These are phyloP conservation scores for Puccinia triticina DNA, from an alignment of 1,284 basidiomycete species.

Conservation along the genomic window DNA sequence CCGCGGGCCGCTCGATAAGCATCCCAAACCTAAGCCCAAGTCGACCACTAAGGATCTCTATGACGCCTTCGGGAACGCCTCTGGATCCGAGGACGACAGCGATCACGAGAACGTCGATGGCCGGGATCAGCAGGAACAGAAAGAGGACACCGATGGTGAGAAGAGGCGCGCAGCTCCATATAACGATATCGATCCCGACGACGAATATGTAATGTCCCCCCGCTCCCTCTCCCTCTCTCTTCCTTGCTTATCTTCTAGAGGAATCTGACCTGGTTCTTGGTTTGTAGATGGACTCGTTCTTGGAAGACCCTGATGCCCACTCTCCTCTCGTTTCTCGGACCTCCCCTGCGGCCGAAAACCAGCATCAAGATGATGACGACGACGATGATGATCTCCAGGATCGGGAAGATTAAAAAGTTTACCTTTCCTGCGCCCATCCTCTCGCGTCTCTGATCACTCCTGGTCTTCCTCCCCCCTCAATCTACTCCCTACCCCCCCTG, in stretches of 20 bases:
- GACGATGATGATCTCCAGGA: neutral
- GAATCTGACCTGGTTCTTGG: neutral
- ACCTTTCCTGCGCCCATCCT: neutral
- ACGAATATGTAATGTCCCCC: slow-evolving; percentile 36
- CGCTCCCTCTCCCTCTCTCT: neutral
- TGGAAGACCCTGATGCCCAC: slow-evolving; percentile 21
- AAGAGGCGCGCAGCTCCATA: slow-evolving; percentile 3
- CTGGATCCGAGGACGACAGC: slow-evolving; percentile 61
- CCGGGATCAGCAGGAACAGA: slow-evolving; percentile 71
- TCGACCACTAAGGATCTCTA: slow-evolving; percentile 76
- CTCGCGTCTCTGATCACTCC: neutral
- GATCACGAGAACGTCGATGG: slow-evolving; percentile 69
- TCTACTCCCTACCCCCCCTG: neutral
- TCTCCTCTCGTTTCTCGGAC: slow-evolving; percentile 10
- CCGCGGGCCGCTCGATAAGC: slow-evolving; percentile 59
- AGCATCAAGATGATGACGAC: neutral
- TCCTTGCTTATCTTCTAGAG: neutral
- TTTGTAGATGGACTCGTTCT: slow-evolving; percentile 38
- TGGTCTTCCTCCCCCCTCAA: neutral
- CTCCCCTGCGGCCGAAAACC: neutral
- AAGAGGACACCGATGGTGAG: neutral
- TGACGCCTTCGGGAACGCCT: slow-evolving; percentile 74
- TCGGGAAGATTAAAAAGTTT: neutral
- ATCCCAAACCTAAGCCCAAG: slow-evolving; percentile 55
- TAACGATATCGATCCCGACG: slow-evolving; percentile 33